Conservation (phyloP, 345 rosid genomes). For the Zanthoxylum bungeanum region DNA sequence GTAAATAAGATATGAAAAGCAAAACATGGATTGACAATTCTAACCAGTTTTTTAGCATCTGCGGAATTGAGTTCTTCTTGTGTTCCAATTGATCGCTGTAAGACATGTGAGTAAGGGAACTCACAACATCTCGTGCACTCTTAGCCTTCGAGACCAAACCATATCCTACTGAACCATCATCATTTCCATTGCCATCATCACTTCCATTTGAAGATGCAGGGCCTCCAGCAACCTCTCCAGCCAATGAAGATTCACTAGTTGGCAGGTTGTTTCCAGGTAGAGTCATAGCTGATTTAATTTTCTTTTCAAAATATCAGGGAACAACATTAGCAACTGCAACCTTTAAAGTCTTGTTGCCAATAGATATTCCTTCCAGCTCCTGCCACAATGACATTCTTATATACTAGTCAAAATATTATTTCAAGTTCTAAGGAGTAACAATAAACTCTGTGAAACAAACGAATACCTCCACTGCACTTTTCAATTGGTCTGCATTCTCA, state of each 20-base stretch:
- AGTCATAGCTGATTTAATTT: constrained; percentile 40
- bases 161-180: constrained; percentile 24
- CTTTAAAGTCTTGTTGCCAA: constrained; percentile 62
- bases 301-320: constrained; percentile 63
- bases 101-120: constrained; percentile 74
- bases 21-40: constrained; percentile 17
- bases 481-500: constrained; percentile 60
- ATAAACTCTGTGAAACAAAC: background rate
- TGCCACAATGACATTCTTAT: constrained; percentile 28
- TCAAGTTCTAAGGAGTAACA: constrained; percentile 4
- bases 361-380: constrained; percentile 68
- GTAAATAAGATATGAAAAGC: background rate
- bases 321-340: constrained; percentile 75
- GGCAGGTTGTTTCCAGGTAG: constrained; percentile 7
- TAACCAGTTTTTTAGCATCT: constrained; percentile 86
- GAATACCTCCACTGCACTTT: constrained; percentile 58
- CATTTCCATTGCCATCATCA: constrained; percentile 32
- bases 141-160: constrained; percentile 34
- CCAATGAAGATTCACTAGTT: constrained; percentile 20
- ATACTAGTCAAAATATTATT: constrained; percentile 8
- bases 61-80: constrained; percentile 55
- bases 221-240: constrained; percentile 25
- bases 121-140: constrained; percentile 80
- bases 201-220: constrained; percentile 14
- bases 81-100: constrained; percentile 72